Base-by-base conservation (phyloP, 148 eudicot genomes). In the Amaranthus hypochondriacus region DNA sequence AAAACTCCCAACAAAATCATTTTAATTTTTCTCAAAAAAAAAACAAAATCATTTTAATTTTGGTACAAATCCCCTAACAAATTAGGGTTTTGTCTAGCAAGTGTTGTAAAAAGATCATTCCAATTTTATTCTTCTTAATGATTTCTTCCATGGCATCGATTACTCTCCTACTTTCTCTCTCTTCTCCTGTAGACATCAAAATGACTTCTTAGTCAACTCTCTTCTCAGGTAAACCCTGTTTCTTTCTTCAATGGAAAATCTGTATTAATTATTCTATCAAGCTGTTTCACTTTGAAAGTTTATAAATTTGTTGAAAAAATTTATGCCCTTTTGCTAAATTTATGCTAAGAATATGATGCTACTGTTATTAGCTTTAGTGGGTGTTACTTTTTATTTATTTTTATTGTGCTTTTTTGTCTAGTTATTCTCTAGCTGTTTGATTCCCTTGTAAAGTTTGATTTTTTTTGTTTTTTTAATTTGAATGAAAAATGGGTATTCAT, bases 71-170 rank as follows among this genome's bases (percentile, higher is more conserved):
- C 46, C 68, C 2, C 7, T 11, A 0, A 13, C 68, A 69, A 73
- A 73, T 73, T 78, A 78, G 81, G 81, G 81, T 78, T 69, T 4
- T 12, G 56, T 48, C 49, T 18, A 46, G 69, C 53, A 48, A 61
- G 21, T 59, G 61, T 63, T 21, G 43, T 46, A n/a, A 59, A 66
- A 42, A 79, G 9, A 7, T 68, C 21, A 39, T 15, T 14, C 8
- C 8, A 47, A 8, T 70, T 67, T 66, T 51, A 9, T 52, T 60
- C 8, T 68, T 51, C 51, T 28, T 11, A 47, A 53, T 65, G 6
- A 47, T 68, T 60, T 60, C 48, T 59, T 44, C 59, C 18, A 61
- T 50, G 5, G 43, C 55, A 12, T 8, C 67, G 48, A 5, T 65
- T 7, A 65, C 18, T 65, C 68, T 44, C 50, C 3, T 6, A 7